Percentiles rank a stretch among this genome's conserved stretches.
Conservation (phyloP, 2,329 filamentous ascomycete genomes). For the Fusarium sarcochroum region DNA sequence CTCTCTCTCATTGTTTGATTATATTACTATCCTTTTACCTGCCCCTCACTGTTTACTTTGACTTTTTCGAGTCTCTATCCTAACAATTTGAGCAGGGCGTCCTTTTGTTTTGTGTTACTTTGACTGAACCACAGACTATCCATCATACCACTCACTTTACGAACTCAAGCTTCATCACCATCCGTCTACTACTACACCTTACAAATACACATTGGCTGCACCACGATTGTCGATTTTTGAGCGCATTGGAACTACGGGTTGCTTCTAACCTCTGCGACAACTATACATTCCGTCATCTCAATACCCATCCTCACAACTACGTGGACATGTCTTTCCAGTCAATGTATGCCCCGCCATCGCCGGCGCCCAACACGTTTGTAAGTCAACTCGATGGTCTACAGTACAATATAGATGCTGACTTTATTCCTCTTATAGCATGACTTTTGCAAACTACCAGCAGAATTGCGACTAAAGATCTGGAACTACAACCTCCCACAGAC, state of each 20-base stretch:
- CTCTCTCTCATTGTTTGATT: conserved; percentile 37
- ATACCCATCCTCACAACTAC: not conserved
- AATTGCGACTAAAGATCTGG: conserved; percentile 65
- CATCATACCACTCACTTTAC: conserved; percentile 1
- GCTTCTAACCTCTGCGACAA: conserved; percentile 6
- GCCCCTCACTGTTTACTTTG: conserved; percentile 25
- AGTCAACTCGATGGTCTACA: conserved; percentile 11
- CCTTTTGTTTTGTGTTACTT: conserved; percentile 3
- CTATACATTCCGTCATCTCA: not conserved
- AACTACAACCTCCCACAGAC: conserved; percentile 58
- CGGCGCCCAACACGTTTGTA: conserved; percentile 33
- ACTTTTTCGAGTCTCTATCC: conserved; percentile 1
- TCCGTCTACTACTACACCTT: not conserved
- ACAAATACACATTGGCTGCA: not conserved
- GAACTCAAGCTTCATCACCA: not conserved
- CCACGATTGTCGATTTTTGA: not conserved
- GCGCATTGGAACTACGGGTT: conserved; percentile 3
- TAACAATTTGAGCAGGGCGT: not conserved
- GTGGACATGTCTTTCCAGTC: conserved; percentile 21
- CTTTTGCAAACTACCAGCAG: conserved; percentile 61
- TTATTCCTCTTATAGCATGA: conserved; percentile 51
- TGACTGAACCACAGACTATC: not conserved
- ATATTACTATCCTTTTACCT: conserved; percentile 42
- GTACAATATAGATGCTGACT: conserved; percentile 19
- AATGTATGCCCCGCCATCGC: conserved; percentile 9